A percentile compares a stretch with the other conserved stretches of the same genome.
Evolutionary conservation across 2,329 filamentous ascomycete genomes (phyloP).

Genomic region (Talaromyces sp.): DNA sequence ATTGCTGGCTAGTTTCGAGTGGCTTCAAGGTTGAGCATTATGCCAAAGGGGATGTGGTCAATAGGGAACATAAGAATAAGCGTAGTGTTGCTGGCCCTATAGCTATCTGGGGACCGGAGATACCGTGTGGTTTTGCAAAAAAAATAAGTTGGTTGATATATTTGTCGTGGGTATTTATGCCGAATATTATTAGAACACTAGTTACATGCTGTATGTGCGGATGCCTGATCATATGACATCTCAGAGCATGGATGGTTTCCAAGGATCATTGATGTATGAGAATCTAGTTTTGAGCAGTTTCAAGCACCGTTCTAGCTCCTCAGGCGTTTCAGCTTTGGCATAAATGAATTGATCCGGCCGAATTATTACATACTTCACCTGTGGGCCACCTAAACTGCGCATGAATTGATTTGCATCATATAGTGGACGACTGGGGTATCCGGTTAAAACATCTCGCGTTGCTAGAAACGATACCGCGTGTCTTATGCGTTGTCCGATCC

Average conservation of each 20-base stretch:
- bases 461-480: neutral
- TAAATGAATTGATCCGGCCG: neutral
- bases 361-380: neutral
- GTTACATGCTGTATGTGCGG: too few species aligned
- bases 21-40: conserved; percentile 68
- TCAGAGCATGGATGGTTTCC: too few species aligned
- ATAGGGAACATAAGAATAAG: conserved; percentile 51
- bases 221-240: too few species aligned
- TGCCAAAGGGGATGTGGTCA: conserved; percentile 66
- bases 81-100: conserved; percentile 41
- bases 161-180: too few species aligned
- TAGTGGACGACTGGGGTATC: neutral
- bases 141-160: conserved; percentile 8
- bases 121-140: conserved; percentile 28
- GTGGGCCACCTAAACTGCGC: neutral
- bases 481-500: neutral
- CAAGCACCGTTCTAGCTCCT: neutral
- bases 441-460: neutral
- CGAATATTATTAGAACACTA: too few species aligned
- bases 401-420: neutral
- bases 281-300: neutral
- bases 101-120: conserved; percentile 44
- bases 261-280: neutral
- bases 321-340: neutral
- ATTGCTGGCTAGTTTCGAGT: conserved; percentile 66